Evolutionary conservation across 2,329 filamentous ascomycete species (phyloP).

Genomic region (Gaeumannomyces sp.): DNA sequence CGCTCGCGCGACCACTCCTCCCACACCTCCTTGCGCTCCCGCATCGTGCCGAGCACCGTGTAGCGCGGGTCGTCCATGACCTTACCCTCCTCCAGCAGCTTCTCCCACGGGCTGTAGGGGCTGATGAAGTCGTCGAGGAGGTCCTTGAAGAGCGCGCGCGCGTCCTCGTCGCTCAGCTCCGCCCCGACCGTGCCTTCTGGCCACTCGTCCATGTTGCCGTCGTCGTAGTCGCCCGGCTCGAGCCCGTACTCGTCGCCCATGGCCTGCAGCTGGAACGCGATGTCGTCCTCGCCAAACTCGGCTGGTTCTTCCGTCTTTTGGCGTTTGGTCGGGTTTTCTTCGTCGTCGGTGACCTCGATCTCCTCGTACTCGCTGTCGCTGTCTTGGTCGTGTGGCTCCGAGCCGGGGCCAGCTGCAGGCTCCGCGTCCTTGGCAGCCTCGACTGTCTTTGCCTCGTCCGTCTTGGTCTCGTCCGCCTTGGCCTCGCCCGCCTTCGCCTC

Average conservation of each 20-base stretch:
- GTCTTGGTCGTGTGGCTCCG: constrained; percentile 10
- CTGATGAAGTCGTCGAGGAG: constrained; percentile 81
- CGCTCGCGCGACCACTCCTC: constrained; percentile 75
- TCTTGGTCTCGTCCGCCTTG: constrained; percentile 25
- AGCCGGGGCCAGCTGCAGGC: constrained; percentile 27
- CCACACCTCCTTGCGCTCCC: constrained; percentile 73
- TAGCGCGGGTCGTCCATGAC: constrained; percentile 85
- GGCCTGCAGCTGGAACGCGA: constrained; percentile 81
- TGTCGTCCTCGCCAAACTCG: constrained; percentile 91
- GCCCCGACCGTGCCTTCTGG: constrained; percentile 68
- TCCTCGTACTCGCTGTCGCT: constrained; percentile 72
- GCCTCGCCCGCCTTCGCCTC: constrained; percentile 10
- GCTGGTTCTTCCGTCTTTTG: constrained; percentile 48
- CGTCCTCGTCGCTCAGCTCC: constrained; percentile 68
- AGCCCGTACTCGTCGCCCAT: constrained; percentile 84
- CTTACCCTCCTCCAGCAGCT: constrained; percentile 72
- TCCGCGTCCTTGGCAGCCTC: too few relatives aligned
- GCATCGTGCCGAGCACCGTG: constrained; percentile 75
- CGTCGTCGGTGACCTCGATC: constrained; percentile 59
- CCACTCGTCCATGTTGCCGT: constrained; percentile 53
- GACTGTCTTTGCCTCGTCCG: constrained; percentile 21
- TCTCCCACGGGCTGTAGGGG: constrained; percentile 90
- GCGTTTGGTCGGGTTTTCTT: constrained; percentile 42
- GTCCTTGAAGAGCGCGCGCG: constrained; percentile 73
- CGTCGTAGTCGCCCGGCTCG: constrained; percentile 70